Conservation (phyloP, 202 grass and related monocot genomes). For the Schoenoplectus triqueter region DNA sequence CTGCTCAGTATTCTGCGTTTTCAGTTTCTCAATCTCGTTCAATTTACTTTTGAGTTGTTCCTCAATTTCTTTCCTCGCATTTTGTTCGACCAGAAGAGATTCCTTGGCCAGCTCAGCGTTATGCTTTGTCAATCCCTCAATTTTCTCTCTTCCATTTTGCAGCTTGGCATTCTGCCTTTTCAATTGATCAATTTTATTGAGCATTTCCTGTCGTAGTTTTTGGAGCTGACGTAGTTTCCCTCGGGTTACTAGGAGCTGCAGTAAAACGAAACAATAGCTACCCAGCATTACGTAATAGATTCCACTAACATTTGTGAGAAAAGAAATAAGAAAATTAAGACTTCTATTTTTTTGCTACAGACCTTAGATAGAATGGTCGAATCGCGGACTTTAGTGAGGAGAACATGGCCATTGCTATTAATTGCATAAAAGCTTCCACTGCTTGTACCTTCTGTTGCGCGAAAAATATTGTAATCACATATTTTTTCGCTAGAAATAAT, state of each 20-base stretch:
- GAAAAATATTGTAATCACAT: constrained; percentile 72
- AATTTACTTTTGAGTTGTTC: background rate
- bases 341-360: constrained; percentile 3
- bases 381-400: constrained; percentile 77
- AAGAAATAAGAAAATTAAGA: background rate
- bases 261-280: background rate
- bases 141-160: background rate
- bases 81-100: background rate
- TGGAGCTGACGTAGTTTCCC: background rate
- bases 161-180: background rate
- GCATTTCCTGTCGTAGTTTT: background rate
- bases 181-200: background rate
- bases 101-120: background rate
- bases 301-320: background rate
- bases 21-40: background rate
- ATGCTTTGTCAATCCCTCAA: background rate
- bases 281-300: background rate
- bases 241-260: background rate
- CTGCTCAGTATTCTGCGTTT: background rate
- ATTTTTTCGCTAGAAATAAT: constrained; percentile 68
- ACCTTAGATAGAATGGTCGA: constrained; percentile 76
- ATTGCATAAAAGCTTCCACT: constrained; percentile 92
- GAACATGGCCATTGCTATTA: constrained; percentile 81
- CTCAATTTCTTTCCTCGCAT: background rate
- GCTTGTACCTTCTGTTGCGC: constrained; percentile 67